phyloP scores from a whole-genome alignment of 1,284 basidiomycete genomes.

The Malassezia nana region DNA sequence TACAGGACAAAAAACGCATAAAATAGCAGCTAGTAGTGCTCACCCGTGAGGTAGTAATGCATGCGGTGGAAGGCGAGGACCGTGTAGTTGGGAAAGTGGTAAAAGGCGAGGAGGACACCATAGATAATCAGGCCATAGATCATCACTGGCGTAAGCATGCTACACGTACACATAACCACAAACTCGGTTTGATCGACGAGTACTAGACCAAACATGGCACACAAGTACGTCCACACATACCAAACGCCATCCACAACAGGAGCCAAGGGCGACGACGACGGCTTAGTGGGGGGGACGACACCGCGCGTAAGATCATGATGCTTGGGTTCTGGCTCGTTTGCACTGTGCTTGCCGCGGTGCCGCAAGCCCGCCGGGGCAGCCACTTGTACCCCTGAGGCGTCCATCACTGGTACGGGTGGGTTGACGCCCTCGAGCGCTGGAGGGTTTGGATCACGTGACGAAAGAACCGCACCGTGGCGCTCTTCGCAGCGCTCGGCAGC shows the following conservation, averaged over 20 bases:
- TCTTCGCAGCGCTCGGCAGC: neutral
- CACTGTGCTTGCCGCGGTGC: neutral
- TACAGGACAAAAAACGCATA: neutral
- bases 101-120: constrained; percentile 1
- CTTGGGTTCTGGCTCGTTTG: neutral
- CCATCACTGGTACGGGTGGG: too few species aligned
- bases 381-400: neutral
- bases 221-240: neutral
- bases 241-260: neutral
- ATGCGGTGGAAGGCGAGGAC: constrained; percentile 4
- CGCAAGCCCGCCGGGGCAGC: neutral
- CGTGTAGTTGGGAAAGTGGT: constrained; percentile 8
- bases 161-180: constrained; percentile 7
- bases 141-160: constrained; percentile 1
- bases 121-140: constrained; percentile 3
- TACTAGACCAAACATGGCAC: neutral
- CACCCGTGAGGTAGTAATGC: constrained; percentile 18
- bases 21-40: constrained; percentile 1
- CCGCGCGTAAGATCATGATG: neutral
- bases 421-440: too few species aligned
- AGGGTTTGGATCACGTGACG: constrained; percentile 2
- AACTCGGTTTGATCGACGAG: constrained; percentile 9
- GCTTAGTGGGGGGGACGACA: neutral
- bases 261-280: neutral
- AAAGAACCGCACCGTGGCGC: neutral